Conservation (phyloP, 306 rosid species). For the Quercus engelmannii region DNA sequence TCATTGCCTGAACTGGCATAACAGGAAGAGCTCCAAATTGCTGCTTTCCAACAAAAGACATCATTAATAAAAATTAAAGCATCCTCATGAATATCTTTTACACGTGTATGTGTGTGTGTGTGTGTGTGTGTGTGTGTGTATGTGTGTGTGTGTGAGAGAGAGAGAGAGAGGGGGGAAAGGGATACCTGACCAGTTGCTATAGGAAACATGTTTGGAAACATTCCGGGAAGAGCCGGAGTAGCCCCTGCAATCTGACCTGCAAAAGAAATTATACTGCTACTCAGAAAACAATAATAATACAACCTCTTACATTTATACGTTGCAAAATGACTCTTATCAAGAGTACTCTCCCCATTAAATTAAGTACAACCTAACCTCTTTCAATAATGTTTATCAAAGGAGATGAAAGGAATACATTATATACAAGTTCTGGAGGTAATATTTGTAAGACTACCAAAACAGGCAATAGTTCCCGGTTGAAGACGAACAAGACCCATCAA, state of each 20-base stretch:
- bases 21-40: constrained; percentile 84
- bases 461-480: constrained; percentile 85
- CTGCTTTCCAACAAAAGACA: constrained; percentile 41
- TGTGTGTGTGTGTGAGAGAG: no score
- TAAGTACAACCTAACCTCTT: constrained; percentile 39
- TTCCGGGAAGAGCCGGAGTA: constrained; percentile 78
- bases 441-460: constrained; percentile 89
- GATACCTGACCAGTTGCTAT: constrained; percentile 80
- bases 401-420: constrained; percentile 40
- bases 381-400: constrained; percentile 28
- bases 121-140: no score
- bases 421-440: constrained; percentile 61
- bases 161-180: background rate
- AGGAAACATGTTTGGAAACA: constrained; percentile 90
- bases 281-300: constrained; percentile 21
- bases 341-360: background rate
- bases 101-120: background rate
- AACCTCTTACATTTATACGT: constrained; percentile 15
- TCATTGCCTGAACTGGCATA: constrained; percentile 99
- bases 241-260: constrained; percentile 91
- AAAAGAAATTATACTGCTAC: constrained; percentile 23
- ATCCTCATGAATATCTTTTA: background rate
- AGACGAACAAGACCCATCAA: constrained; percentile 99
- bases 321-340: constrained; percentile 27
- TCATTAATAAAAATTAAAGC: background rate